Percentiles rank a stretch among this genome's conserved stretches.
Evolutionary conservation across 192 early-diverging fungal species (phyloP).

Genomic region (Entomortierella beljakovae): DNA sequence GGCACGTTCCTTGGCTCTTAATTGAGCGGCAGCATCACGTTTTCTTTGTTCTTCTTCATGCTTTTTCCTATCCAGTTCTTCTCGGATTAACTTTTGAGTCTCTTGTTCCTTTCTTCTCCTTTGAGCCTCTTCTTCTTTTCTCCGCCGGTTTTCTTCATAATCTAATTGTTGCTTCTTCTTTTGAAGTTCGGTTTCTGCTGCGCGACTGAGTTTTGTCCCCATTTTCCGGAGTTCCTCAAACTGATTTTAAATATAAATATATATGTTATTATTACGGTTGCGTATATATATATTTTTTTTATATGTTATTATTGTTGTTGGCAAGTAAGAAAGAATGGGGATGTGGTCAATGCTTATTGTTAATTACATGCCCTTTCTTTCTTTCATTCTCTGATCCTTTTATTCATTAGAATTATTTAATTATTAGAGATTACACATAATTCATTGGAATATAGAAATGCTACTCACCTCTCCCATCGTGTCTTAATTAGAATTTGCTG

Average conservation of each 20-base stretch:
- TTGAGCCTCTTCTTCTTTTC: constrained; percentile 29
- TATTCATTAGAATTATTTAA: too few relatives aligned
- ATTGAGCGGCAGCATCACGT: constrained; percentile 22
- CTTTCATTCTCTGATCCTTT: too few relatives aligned
- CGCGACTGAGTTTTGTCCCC: constrained; percentile 42
- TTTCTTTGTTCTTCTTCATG: constrained; percentile 34
- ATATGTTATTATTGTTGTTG: too few relatives aligned
- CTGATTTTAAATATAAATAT: constrained; percentile 6
- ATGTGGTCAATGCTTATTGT: too few relatives aligned
- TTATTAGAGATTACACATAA: too few relatives aligned
- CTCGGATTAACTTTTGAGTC: constrained; percentile 23
- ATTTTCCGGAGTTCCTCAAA: constrained; percentile 50
- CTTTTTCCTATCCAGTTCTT: constrained; percentile 38
- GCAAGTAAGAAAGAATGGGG: too few relatives aligned
- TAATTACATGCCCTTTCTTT: too few relatives aligned
- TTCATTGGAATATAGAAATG: too few relatives aligned
- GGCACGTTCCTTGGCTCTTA: constrained; percentile 47
- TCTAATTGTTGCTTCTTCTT: constrained; percentile 36
- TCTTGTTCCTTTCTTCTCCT: constrained; percentile 37
- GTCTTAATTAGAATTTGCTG: too few relatives aligned
- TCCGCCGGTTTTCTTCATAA: constrained; percentile 37
- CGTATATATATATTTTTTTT: too few relatives aligned
- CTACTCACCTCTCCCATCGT: too few relatives aligned
- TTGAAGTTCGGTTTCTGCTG: constrained; percentile 38
- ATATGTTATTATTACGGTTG: too few relatives aligned